Conservation (phyloP, 768 basidiomycete genomes). For the Neoboletus magnificus region DNA sequence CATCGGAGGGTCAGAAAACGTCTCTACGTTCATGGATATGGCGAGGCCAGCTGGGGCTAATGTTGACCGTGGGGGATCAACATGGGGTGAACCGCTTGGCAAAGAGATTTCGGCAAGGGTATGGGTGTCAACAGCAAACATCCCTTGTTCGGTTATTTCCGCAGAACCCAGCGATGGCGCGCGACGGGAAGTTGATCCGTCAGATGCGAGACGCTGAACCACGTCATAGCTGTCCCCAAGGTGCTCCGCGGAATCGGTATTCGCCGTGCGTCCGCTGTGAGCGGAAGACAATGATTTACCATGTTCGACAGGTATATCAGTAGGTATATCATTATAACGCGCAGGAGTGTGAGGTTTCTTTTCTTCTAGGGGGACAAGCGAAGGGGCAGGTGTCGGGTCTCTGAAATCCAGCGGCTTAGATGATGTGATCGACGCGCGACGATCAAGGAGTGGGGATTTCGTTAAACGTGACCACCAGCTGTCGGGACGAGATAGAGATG, state of each 20-base stretch:
- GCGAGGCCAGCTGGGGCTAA: conserved; percentile 1
- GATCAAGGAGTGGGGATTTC: conserved; percentile 61
- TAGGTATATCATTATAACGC: conserved; percentile 11
- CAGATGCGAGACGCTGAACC: conserved; percentile 46
- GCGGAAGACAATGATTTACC: conserved; percentile 41
- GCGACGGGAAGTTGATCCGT: conserved; percentile 26
- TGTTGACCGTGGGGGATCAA: conserved; percentile 21
- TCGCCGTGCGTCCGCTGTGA: conserved; percentile 59
- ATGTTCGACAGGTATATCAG: conserved; percentile 22
- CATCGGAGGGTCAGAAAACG: background rate
- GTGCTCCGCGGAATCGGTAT: conserved; percentile 65
- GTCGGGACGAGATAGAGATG: conserved; percentile 60
- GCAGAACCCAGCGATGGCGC: conserved; percentile 24
- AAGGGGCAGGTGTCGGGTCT: conserved; percentile 77
- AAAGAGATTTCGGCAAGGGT: conserved; percentile 11
- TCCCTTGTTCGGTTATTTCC: conserved; percentile 20
- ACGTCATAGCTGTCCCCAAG: conserved; percentile 70
- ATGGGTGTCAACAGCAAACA: conserved; percentile 7
- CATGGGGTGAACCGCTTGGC: conserved; percentile 1
- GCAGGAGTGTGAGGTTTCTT: conserved; percentile 13
- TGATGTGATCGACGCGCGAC: conserved; percentile 43
- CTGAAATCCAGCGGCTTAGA: conserved; percentile 52
- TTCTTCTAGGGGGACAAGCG: conserved; percentile 58
- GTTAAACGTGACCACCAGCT: conserved; percentile 80
- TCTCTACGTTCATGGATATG: background rate